phyloP scores from a whole-genome alignment of 257 asterid genomes.

The Fraxinus cuspidata region DNA sequence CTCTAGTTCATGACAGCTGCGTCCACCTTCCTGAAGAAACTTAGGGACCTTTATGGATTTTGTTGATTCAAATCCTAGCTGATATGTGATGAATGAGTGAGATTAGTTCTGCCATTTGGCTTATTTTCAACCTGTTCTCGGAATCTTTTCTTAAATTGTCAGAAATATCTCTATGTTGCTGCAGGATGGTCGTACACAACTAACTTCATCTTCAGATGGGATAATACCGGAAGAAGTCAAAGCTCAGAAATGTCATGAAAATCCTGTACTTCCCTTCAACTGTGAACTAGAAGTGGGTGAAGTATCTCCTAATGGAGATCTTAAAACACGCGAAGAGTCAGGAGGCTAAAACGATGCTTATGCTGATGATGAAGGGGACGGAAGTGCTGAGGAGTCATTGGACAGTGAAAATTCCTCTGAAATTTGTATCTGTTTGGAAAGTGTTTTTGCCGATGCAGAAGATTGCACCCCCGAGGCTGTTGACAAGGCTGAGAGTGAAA shows the following conservation, averaged over 20 bases:
- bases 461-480: slow-evolving; percentile 60
- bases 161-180: slow-evolving; percentile 28
- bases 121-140: slow-evolving; percentile 8
- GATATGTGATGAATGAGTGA: slow-evolving; percentile 8
- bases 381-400: slow-evolving; percentile 58
- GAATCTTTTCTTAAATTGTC: not conserved
- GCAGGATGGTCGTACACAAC: slow-evolving; percentile 48
- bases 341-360: slow-evolving; percentile 55
- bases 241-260: slow-evolving; percentile 38
- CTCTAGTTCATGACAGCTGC: no score
- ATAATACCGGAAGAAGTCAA: slow-evolving; percentile 34
- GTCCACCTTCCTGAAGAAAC: not conserved
- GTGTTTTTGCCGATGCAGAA: slow-evolving; percentile 76
- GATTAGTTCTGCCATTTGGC: slow-evolving; percentile 12
- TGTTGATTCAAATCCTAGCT: not conserved
- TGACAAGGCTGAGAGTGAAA: slow-evolving; percentile 74
- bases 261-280: slow-evolving; percentile 36
- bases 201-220: slow-evolving; percentile 36
- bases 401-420: slow-evolving; percentile 78
- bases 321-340: slow-evolving; percentile 34
- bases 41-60: slow-evolving; percentile 4
- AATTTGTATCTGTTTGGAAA: slow-evolving; percentile 61
- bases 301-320: slow-evolving; percentile 59
- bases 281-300: slow-evolving; percentile 74
- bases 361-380: slow-evolving; percentile 58